A percentile compares a stretch with the other conserved stretches of the same genome.
These are phyloP conservation scores for Salix viminalis DNA, from an alignment of 345 rosid species.

Conservation along the genomic window DNA sequence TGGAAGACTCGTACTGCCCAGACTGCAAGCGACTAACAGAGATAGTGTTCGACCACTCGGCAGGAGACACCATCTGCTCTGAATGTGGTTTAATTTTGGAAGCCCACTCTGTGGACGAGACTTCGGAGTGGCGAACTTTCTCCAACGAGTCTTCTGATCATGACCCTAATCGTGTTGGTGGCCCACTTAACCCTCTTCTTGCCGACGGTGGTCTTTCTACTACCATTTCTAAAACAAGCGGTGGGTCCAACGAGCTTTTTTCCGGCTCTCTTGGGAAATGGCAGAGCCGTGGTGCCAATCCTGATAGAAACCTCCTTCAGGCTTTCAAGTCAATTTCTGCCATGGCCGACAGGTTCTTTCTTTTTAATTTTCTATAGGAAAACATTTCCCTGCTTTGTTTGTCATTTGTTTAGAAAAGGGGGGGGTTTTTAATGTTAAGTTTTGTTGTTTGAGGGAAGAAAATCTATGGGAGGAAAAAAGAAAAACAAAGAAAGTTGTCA, in stretches of 20 bases:
- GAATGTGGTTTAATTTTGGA: conserved; percentile 49
- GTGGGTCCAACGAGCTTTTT: conserved; percentile 26
- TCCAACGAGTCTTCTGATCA: conserved; percentile 32
- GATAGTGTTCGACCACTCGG: conserved; percentile 40
- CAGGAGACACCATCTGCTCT: conserved; percentile 47
- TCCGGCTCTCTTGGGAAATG: conserved; percentile 29
- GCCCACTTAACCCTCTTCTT: conserved; percentile 39
- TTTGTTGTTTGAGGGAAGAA: no score
- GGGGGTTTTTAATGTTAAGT: no score
- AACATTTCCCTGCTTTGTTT: not conserved
- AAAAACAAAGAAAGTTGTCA: no score
- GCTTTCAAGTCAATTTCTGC: conserved; percentile 41
- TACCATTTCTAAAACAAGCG: conserved; percentile 34
- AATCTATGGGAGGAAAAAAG: no score
- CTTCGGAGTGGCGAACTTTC: conserved; percentile 49
- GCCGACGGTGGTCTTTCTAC: conserved; percentile 40
- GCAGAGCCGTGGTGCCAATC: conserved; percentile 37
- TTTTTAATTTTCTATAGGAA: not conserved
- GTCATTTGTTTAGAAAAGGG: not conserved
- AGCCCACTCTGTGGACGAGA: conserved; percentile 41
- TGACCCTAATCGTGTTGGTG: conserved; percentile 50
- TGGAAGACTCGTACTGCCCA: conserved; percentile 41
- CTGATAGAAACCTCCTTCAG: conserved; percentile 31
- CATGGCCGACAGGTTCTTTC: conserved; percentile 40
- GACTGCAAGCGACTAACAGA: conserved; percentile 41